A percentile compares a stretch with the other conserved stretches of the same genome.
Evolutionary conservation across 108 stramenopile species (phyloP).

Genomic region (Cyclotella atomus): DNA sequence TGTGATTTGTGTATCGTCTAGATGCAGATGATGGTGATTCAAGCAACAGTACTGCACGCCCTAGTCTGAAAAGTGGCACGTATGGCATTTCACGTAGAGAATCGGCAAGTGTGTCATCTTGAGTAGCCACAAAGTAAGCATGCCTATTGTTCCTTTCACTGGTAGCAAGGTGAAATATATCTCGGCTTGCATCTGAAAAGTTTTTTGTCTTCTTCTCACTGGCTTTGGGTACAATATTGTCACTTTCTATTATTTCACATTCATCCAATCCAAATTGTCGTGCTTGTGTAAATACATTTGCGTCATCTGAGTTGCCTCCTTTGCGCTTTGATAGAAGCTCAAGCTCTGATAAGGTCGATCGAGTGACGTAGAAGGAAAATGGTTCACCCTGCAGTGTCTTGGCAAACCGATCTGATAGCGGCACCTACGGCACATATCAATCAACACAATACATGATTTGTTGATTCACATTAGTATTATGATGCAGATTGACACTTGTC

Average conservation of each 20-base stretch:
- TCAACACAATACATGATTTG: too few species aligned
- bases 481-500: too few species aligned
- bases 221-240: constrained; percentile 15
- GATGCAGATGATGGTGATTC: constrained; percentile 79
- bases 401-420: constrained; percentile 55
- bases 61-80: constrained; percentile 71
- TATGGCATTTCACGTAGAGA: constrained; percentile 52
- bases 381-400: constrained; percentile 50
- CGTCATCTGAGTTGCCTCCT: constrained; percentile 14
- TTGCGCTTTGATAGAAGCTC: constrained; percentile 30
- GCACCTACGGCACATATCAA: constrained; percentile 19
- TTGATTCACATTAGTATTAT: too few species aligned
- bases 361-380: constrained; percentile 49
- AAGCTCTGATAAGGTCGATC: constrained; percentile 56
- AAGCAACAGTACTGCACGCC: constrained; percentile 71
- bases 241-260: constrained; percentile 57
- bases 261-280: constrained; percentile 62
- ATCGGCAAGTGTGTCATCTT: constrained; percentile 74
- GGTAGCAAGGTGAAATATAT: constrained; percentile 43
- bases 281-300: constrained; percentile 39
- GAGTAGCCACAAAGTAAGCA: constrained; percentile 77
- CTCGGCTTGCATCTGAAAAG: constrained; percentile 46
- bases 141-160: constrained; percentile 40
- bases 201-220: constrained; percentile 27
- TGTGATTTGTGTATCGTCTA: constrained; percentile 36